Base-by-base conservation (phyloP, 2,329 filamentous ascomycete species). In the Sordariomycetes sp. region DNA sequence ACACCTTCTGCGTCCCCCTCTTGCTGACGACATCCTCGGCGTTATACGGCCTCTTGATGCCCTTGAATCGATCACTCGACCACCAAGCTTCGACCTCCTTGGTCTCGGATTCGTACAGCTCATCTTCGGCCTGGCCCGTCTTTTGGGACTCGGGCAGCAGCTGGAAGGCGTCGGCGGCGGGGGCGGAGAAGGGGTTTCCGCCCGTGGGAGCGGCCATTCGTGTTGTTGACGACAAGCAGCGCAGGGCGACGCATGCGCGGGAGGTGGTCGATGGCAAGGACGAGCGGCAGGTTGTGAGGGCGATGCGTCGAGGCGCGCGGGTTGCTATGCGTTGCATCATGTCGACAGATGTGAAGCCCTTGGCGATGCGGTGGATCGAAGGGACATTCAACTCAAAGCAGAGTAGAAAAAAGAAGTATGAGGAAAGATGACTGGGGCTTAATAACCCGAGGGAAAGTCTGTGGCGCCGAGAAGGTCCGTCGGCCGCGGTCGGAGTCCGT, bases 21-120 rank as follows among this genome's bases (percentile, higher is more conserved):
- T 96, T 96, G 59, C 82, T 87, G 41, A 94, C 90, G 6, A 98
- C 82, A 62, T 94, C 88, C 48, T 81, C 84, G 2, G 87, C 84
- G 14, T 81, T 82, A 57, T 96, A 98, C 9, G 90, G 87, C 30
- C 92, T 74, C 66, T 83, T 92, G 66, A 96, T 95, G 39, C 85
- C 90, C 44, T 82, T 73, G 55, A 79, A 98, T 37, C 92, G 79
- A 7, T 86, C 80, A 26, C 80, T 82, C 15, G 75, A 72, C 90
- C 90, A 98, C 92, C 90, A 96, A 19, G 80, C 72, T 56, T 88
- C 77, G 10, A 96, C 86, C 48, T 92, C 82, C 49, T 81, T 72
- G 34, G 96, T 68, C 54, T 95, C 86, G 42, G 83, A 74, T 27
- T 88, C 76, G 56, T 88, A 94, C 2, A 95, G 70, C 1, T 77